Conservation (phyloP, 2,329 filamentous ascomycete species). For the Talaromyces piceae region DNA sequence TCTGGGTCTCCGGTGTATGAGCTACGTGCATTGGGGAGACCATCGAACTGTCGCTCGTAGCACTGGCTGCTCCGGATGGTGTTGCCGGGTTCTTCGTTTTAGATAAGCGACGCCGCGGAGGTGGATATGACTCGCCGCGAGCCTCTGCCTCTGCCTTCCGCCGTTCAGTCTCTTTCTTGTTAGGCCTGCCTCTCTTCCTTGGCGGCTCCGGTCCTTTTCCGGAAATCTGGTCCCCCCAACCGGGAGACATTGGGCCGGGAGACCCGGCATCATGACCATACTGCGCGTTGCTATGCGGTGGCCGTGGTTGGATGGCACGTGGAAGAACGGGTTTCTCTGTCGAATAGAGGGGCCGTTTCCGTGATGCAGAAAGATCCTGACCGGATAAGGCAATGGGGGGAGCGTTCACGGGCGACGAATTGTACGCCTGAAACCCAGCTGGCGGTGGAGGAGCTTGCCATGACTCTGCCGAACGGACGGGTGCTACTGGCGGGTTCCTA, state of each 20-base stretch:
- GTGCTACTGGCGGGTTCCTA: constrained; percentile 2
- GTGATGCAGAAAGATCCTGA: constrained; percentile 20
- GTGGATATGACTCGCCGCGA: constrained; percentile 33
- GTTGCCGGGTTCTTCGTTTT: constrained; percentile 23
- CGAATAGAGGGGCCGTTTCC: constrained; percentile 26
- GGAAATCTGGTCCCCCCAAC: constrained; percentile 21
- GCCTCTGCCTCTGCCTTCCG: constrained; percentile 32
- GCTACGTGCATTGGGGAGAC: constrained; percentile 16
- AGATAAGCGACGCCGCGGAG: constrained; percentile 20
- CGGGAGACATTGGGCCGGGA: constrained; percentile 28
- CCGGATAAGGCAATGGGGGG: constrained; percentile 15
- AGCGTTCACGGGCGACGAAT: constrained; percentile 18
- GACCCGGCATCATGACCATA: constrained; percentile 28
- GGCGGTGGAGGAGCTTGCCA: constrained; percentile 9
- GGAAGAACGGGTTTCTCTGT: constrained; percentile 25
- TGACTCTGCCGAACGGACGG: constrained; percentile 7
- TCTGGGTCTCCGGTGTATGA: constrained; percentile 13
- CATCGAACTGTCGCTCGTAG: constrained; percentile 15
- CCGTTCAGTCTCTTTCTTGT: constrained; percentile 34
- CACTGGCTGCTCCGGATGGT: constrained; percentile 24
- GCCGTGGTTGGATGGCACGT: constrained; percentile 36
- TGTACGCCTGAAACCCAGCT: constrained; percentile 13
- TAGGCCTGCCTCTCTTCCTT: constrained; percentile 37
- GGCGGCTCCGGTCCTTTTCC: constrained; percentile 24
- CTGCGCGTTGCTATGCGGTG: constrained; percentile 24